Evolutionary conservation across 306 rosid genomes (phyloP).

Genomic region (Lathyrus oleraceus): DNA sequence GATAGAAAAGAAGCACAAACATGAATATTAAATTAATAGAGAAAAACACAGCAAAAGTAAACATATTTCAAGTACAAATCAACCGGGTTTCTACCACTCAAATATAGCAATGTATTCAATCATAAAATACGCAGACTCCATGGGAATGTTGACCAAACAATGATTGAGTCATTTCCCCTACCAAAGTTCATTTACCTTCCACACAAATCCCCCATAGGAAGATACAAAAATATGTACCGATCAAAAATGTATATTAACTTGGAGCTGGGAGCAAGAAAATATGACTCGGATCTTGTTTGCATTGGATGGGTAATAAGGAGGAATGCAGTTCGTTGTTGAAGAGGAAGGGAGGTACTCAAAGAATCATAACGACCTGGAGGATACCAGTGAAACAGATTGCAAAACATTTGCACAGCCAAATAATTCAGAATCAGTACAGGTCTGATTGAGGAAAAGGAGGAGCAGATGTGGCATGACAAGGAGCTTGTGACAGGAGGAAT

Average conservation of each 20-base stretch:
- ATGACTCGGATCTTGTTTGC: neutral
- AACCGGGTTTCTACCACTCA: neutral
- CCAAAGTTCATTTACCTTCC: neutral
- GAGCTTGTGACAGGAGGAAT: neutral
- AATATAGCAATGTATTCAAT: neutral
- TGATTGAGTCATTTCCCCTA: neutral
- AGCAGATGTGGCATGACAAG: neutral
- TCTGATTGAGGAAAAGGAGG: neutral
- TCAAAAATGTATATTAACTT: neutral
- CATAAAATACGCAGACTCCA: neutral
- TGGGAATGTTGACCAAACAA: conserved; percentile 3
- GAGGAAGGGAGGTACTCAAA: neutral
- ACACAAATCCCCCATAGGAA: neutral
- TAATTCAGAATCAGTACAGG: neutral
- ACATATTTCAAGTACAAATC: neutral
- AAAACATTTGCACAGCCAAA: neutral
- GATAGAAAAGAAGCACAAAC: neutral
- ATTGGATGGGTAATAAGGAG: neutral
- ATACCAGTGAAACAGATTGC: neutral
- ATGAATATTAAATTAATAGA: neutral
- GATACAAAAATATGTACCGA: neutral
- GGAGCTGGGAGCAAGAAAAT: neutral
- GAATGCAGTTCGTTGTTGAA: neutral
- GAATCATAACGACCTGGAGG: neutral
- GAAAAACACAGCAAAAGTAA: neutral